Conservation (phyloP, 352 stramenopile species). For the Phytophthora uliginosa region DNA sequence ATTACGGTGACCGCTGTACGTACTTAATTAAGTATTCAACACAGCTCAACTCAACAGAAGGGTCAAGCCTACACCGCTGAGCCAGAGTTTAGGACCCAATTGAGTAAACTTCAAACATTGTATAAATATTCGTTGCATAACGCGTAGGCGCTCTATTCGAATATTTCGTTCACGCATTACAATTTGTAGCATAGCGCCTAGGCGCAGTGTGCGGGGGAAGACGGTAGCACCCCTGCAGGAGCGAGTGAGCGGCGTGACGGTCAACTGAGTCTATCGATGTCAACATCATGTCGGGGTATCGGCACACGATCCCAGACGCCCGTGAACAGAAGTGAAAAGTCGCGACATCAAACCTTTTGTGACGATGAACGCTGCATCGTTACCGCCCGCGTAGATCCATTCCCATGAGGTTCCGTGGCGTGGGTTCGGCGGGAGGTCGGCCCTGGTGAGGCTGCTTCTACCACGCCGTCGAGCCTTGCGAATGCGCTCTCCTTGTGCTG, state of each 20-base stretch:
- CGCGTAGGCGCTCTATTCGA: no score
- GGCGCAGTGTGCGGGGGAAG: no score
- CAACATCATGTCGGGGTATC: slow-evolving; percentile 12
- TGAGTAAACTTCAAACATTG: no score
- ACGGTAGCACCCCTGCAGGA: slow-evolving; percentile 3
- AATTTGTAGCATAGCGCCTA: no score
- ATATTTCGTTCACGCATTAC: no score
- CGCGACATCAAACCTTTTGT: slow-evolving; percentile 25
- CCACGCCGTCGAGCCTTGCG: slow-evolving; percentile 4
- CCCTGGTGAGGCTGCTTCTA: background rate
- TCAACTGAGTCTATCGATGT: slow-evolving; percentile 1
- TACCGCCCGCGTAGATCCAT: slow-evolving; percentile 14
- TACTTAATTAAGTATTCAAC: no score
- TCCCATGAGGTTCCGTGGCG: slow-evolving; percentile 18
- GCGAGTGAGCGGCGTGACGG: slow-evolving; percentile 11
- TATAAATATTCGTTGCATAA: no score
- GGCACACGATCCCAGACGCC: slow-evolving; percentile 5
- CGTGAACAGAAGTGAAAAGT: slow-evolving; percentile 21
- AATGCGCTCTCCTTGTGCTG: background rate
- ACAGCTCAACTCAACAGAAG: no score
- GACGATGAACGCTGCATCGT: slow-evolving; percentile 25
- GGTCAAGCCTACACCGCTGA: no score
- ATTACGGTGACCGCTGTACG: no score
- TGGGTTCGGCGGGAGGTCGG: slow-evolving; percentile 10
- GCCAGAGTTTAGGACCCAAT: no score